These are phyloP conservation scores for Coccomyxa sp. DNA, from an alignment of 139 green algal genomes.

Conservation along the genomic window DNA sequence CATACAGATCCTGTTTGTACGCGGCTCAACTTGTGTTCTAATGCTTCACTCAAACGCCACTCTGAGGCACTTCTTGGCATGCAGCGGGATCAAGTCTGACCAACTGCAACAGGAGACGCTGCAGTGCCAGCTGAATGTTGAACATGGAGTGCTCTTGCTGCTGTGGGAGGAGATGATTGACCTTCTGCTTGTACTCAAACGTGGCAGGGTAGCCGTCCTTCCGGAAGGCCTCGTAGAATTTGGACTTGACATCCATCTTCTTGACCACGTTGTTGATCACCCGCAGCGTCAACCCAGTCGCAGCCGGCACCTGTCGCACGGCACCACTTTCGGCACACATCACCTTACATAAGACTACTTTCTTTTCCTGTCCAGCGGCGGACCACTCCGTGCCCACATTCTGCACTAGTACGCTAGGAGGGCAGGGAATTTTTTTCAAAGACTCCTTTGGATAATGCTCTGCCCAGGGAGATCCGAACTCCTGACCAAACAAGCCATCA, in stretches of 20 bases:
- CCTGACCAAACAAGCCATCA: no score
- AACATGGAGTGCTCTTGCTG: background rate
- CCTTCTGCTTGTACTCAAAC: conserved; percentile 90
- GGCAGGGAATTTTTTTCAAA: no score
- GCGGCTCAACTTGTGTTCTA: no score
- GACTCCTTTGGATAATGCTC: no score
- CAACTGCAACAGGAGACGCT: no score
- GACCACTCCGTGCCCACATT: conserved; percentile 21
- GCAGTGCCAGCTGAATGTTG: background rate
- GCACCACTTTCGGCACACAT: background rate
- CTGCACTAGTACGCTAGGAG: background rate
- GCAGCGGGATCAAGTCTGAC: no score
- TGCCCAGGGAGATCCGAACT: no score
- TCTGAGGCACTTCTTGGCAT: no score
- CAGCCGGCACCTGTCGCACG: conserved; percentile 46
- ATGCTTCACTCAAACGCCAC: no score
- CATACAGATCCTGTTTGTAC: background rate
- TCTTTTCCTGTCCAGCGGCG: background rate
- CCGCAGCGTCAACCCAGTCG: conserved; percentile 72
- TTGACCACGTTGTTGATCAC: conserved; percentile 95
- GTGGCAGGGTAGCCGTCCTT: conserved; percentile 57
- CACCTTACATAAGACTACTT: background rate
- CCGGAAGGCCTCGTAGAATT: conserved; percentile 75
- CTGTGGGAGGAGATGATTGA: conserved; percentile 17
- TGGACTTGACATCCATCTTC: conserved; percentile 77